phyloP scores from a whole-genome alignment of 2,329 filamentous ascomycete genomes.

The Penicillium sp. region DNA sequence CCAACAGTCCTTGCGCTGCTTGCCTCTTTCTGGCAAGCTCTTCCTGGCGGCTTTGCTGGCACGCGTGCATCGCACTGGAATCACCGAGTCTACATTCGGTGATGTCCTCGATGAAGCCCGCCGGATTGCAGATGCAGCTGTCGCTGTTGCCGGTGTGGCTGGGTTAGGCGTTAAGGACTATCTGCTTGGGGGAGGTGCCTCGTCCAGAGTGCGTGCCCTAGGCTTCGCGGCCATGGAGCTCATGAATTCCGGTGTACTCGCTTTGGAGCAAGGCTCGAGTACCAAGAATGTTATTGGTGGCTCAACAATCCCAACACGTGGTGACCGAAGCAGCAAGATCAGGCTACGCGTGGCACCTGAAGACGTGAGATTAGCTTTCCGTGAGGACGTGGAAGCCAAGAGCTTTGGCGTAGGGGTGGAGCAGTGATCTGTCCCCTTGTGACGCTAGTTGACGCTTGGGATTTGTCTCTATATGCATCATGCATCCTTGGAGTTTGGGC shows the following conservation, averaged over 20 bases:
- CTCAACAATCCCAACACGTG: slow-evolving; percentile 53
- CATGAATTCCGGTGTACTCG: slow-evolving; percentile 79
- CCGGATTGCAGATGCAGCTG: slow-evolving; percentile 50
- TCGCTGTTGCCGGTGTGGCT: slow-evolving; percentile 46
- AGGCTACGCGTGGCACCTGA: slow-evolving; percentile 82
- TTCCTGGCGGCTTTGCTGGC: slow-evolving; percentile 77
- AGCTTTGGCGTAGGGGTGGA: slow-evolving; percentile 60
- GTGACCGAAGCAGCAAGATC: slow-evolving; percentile 82
- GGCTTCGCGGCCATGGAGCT: slow-evolving; percentile 73
- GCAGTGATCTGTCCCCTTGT: slow-evolving; percentile 14
- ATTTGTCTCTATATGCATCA: too few species aligned
- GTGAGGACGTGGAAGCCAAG: slow-evolving; percentile 81
- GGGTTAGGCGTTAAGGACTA: slow-evolving; percentile 55
- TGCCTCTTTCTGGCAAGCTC: slow-evolving; percentile 77
- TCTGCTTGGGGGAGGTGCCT: slow-evolving; percentile 45
- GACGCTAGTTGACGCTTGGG: neutral
- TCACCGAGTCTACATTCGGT: slow-evolving; percentile 80
- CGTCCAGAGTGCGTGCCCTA: slow-evolving; percentile 53
- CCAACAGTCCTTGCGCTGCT: slow-evolving; percentile 76
- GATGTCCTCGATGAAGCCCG: slow-evolving; percentile 85
- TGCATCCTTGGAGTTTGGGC: slow-evolving; percentile 10
- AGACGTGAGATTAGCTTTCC: slow-evolving; percentile 80
- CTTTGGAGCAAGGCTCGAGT: slow-evolving; percentile 55
- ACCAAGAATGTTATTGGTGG: slow-evolving; percentile 25
- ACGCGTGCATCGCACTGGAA: slow-evolving; percentile 71